Base-by-base conservation (phyloP, 2,329 filamentous ascomycete genomes). In the Cytospora chrysosperma region DNA sequence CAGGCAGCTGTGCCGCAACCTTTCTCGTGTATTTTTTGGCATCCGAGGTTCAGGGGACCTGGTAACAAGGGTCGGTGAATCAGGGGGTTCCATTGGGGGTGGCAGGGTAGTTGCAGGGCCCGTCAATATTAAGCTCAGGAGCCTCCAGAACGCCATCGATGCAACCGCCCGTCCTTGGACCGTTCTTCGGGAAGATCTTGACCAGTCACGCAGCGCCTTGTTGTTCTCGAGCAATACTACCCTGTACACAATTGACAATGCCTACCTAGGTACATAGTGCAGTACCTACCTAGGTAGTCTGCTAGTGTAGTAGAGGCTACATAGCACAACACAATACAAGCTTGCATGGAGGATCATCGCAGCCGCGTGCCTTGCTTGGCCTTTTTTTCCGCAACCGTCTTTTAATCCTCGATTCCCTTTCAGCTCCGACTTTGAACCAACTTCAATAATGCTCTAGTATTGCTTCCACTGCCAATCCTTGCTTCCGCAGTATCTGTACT, bases 331-430 rank as follows among this genome's bases (percentile, higher is more conserved):
- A n/a, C n/a, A n/a, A 21, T 47, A 47, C 40, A 17, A 6, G 43
- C 13, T 13, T 1, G 21, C 9, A 12, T 9, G 19, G n/a, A n/a
- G 43, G 12, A 24, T 10, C n/a, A 13, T 47, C 43, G n/a, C n/a
- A 24, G 9, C 24, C 19, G 37, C 19, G 15, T 24, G 28, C 43
- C 13, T 40, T 15, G 37, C n/a, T 40, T 40, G 15, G 15, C n/a
- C 37, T 17, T n/a, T 40, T 15, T 61, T 61, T 61, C 51, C 51
- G 59, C 51, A 61, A 61, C 59, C 59, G 51, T 55, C 37, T 55
- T 49, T 24, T 61, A 30, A 49, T 49, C n/a, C 43, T n/a, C 27
- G 51, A 15, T n/a, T 34, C 37, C 27, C 30, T 54, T 49, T 19
- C 34, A 40, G 40, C 15, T 51, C 47, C 19, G 8, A n/a, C 17